These are phyloP conservation scores for Bretschneidera sinensis DNA, from an alignment of 345 rosid genomes.

Conservation along the genomic window DNA sequence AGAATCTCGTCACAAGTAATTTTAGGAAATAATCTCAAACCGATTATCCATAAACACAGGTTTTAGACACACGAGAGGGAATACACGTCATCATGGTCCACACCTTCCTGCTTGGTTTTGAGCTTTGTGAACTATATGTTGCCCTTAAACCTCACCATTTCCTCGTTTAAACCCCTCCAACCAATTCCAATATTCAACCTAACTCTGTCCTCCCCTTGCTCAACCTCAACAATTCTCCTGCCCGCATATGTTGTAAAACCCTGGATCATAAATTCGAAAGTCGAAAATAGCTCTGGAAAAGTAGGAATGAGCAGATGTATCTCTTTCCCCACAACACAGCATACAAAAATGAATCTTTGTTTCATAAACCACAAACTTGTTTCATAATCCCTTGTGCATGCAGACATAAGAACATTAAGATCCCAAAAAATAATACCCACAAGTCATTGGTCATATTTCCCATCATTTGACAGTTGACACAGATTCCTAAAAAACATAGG, in stretches of 20 bases:
- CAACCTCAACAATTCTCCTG: conserved; percentile 91
- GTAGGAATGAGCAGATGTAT: background rate
- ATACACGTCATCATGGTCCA: conserved; percentile 74
- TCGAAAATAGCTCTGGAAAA: background rate
- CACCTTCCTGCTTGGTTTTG: conserved; percentile 71
- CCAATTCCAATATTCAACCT: conserved; percentile 75
- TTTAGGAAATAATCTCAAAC: too few species aligned
- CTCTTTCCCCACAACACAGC: background rate
- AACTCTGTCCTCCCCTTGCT: conserved; percentile 77
- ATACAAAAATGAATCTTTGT: background rate
- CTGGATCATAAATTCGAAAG: conserved; percentile 28
- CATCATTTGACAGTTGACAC: background rate
- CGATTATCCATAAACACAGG: too few species aligned
- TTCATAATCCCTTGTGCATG: background rate
- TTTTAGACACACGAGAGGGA: too few species aligned
- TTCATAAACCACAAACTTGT: background rate
- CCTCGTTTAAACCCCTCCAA: conserved; percentile 74
- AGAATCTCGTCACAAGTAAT: too few species aligned
- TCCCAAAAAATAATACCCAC: background rate
- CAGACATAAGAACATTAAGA: too few species aligned
- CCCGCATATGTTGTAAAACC: conserved; percentile 95
- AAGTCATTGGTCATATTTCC: background rate
- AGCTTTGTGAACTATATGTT: conserved; percentile 83
- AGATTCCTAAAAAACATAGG: background rate
- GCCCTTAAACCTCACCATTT: conserved; percentile 77